Evolutionary conservation across 228 moss, liverwort and hornwort species (phyloP), one percentile per base, ranked within the genome.

Genomic region (Sphagnum fallax): DNA sequence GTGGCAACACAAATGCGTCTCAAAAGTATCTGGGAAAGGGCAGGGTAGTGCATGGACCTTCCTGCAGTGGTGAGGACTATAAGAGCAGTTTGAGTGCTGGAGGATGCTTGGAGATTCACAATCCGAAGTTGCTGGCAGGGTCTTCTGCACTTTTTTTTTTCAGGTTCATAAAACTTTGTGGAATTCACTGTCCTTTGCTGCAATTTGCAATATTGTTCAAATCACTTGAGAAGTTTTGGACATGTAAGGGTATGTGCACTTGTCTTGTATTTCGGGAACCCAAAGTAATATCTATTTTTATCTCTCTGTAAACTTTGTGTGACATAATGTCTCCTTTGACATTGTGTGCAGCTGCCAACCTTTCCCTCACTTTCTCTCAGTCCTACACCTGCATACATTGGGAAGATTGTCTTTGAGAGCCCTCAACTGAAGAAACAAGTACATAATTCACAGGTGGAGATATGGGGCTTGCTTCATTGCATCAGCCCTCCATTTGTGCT

Each of bases 31-130:
- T 58, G 50, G 76, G 12, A 63, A 72, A 65, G 13, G 67, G 60
- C 68, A 65, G 57, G 14, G 47, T 50, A 10, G 13, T 64, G 15
- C 49, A 63, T 76, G 50, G 60, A 52, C n/a, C 14, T 61, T 69
- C 48, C 49, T 53, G 67, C 70, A 72, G 69, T 59, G 62, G 51
- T 16, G 32, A 32, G 32, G 32, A 32, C 32, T 32, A 2, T 32
- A 32, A 32, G 32, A 32, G 32, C 32, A 32, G 32, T 32, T 32
- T 32, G 32, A 32, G 32, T 32, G 32, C 32, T 32, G 65, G 75
- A 53, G 88, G 92, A 18, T 78, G 77, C 69, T 76, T 92, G 68
- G 92, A 92, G 72, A 86, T 92, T 69, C 88, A 84, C 62, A 78
- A 78, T 70, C 47, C 90, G 66, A 79, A 78, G 75, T 59, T 82